Percentiles rank a stretch among this genome's conserved stretches.
Conservation (phyloP, 2,329 filamentous ascomycete species). For the Sclerotinia glacialis region DNA sequence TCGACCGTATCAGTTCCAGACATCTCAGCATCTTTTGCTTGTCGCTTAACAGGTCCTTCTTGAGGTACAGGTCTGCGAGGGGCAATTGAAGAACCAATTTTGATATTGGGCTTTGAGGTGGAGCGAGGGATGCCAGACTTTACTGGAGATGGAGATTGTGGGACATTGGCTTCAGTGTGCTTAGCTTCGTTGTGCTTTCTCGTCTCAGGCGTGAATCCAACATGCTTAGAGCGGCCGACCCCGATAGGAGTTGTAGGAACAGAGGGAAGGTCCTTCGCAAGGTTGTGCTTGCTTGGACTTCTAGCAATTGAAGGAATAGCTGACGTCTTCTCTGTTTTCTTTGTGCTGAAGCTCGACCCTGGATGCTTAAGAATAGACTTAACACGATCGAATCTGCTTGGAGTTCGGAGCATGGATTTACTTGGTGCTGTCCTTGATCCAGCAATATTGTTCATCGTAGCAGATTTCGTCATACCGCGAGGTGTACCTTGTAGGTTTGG, state of each 20-base stretch:
- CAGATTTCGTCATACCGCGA: conserved; percentile 53
- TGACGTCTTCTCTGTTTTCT: conserved; percentile 29
- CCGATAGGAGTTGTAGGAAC: conserved; percentile 57
- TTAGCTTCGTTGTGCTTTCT: conserved; percentile 48
- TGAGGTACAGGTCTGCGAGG: neutral
- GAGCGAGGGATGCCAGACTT: conserved; percentile 50
- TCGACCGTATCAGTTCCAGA: conserved; percentile 24
- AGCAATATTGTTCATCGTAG: conserved; percentile 48
- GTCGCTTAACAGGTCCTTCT: neutral
- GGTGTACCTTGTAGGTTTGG: conserved; percentile 44
- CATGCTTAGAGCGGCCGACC: conserved; percentile 59
- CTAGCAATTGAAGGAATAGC: conserved; percentile 31
- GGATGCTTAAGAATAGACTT: conserved; percentile 55
- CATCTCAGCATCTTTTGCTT: neutral
- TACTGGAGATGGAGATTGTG: conserved; percentile 56
- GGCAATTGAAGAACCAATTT: conserved; percentile 5
- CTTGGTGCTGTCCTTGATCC: conserved; percentile 37
- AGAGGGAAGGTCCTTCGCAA: conserved; percentile 53
- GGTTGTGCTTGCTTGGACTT: conserved; percentile 50
- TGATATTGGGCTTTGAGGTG: conserved; percentile 40
- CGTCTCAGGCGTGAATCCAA: conserved; percentile 75
- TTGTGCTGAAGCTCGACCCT: conserved; percentile 26
- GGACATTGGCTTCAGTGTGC: conserved; percentile 40
- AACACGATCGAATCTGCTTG: conserved; percentile 46
- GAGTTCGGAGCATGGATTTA: conserved; percentile 30